Evolutionary conservation across 1,284 basidiomycete genomes (phyloP), one percentile per base, ranked within the genome.

Genomic region (Microbotryum intermedium): DNA sequence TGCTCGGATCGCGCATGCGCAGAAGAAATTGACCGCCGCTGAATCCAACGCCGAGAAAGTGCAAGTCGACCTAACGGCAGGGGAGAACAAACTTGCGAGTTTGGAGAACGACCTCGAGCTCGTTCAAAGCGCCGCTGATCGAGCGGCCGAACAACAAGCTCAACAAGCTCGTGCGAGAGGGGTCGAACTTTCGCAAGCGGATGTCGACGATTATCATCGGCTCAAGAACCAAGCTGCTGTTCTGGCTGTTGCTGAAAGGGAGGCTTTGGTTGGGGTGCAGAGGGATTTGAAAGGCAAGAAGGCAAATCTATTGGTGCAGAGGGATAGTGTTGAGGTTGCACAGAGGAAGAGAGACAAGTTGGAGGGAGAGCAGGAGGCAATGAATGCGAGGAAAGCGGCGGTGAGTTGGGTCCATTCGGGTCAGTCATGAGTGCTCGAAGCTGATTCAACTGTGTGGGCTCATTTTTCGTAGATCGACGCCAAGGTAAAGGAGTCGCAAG

Each of bases 1-100:
- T 60, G 86, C 90, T 11, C 89, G 92, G 72, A 91, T 95, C 57
- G 82, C 83, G 6, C 93, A 97, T 72, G 84, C 87, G 0, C 79
- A 82, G 50, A 83, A 87, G 50, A 94, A 93, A 73, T 77, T 83
- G 46, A 80, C 83, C 54, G 88, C 88, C 69, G 85, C 87, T 0
- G 75, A 78, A 53, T 81, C 81, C 57, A 81, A 84, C 11, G 79
- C 77, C 25, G 83, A 84, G 44, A 83, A 85, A 57, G 82, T 92
- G 0, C 73, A 78, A 53, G 83, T 83, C 62, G 90, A 90, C 55
- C 82, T 83, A 53, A 79, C 81, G 39, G 83, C 83, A 58, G 82
- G 90, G 70, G 76, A 82, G 59, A 78, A 79, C 1, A 84, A 83
- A 68, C 76, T 93, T 7, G 74, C 79, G 7, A 72, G 76, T 13